Conservation (phyloP, 768 basidiomycete genomes). For the Suillus bovinus region DNA sequence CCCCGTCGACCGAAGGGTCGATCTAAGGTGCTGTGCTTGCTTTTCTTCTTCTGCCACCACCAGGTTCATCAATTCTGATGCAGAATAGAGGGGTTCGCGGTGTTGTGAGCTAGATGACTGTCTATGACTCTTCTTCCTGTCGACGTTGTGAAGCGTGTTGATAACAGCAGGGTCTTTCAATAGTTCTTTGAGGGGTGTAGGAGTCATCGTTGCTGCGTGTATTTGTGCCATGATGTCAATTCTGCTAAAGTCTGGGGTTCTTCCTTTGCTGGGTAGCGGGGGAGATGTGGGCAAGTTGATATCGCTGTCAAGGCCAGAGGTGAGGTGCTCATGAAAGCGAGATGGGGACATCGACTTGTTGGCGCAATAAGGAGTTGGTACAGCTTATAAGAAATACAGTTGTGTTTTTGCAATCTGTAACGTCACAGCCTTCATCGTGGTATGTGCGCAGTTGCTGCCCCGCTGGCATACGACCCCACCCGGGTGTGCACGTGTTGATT, state of each 20-base stretch:
- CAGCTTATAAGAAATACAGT: slow-evolving; percentile 5
- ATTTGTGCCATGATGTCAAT: slow-evolving; percentile 40
- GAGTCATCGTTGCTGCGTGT: slow-evolving; percentile 45
- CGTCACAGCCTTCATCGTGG: slow-evolving; percentile 8
- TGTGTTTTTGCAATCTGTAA: slow-evolving; percentile 10
- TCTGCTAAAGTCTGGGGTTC: slow-evolving; percentile 9
- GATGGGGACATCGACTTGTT: slow-evolving; percentile 27
- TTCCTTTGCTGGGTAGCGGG: slow-evolving; percentile 9
- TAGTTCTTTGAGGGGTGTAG: slow-evolving; percentile 45
- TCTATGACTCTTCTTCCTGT: slow-evolving; percentile 28
- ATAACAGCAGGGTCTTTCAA: slow-evolving; percentile 46
- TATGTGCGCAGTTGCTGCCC: slow-evolving; percentile 11
- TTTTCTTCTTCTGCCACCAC: slow-evolving; percentile 56
- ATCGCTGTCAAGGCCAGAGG: slow-evolving; percentile 19
- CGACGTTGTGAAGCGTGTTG: slow-evolving; percentile 32
- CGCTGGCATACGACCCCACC: slow-evolving; percentile 10
- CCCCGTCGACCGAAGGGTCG: slow-evolving; percentile 48
- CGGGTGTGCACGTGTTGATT: slow-evolving; percentile 22
- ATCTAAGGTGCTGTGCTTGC: slow-evolving; percentile 55
- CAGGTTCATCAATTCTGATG: slow-evolving; percentile 40
- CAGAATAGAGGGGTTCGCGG: slow-evolving; percentile 35
- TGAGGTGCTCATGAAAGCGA: slow-evolving; percentile 33
- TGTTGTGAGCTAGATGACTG: slow-evolving; percentile 40
- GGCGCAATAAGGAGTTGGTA: slow-evolving; percentile 10
- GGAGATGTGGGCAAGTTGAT: slow-evolving; percentile 11